Percentiles rank a stretch among this genome's conserved stretches.
Conservation (phyloP, 2,329 filamentous ascomycete species). For the Endothia cerciana region DNA sequence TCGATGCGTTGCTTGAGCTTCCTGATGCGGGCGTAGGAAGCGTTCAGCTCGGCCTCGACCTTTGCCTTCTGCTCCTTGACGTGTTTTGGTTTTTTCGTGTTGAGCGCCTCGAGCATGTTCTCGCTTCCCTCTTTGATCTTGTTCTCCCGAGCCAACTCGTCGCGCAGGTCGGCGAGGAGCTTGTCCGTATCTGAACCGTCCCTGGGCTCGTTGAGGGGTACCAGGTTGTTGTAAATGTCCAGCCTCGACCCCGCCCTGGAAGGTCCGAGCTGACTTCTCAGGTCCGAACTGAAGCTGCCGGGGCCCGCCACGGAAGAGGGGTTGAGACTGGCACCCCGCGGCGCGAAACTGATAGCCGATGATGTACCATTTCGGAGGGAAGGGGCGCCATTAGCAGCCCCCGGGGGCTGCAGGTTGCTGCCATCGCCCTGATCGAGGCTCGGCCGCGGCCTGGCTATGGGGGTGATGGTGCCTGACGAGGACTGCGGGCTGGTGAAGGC, state of each 20-base stretch:
- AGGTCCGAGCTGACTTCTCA: conserved; percentile 72
- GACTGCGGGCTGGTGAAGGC: conserved; percentile 49
- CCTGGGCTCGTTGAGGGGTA: conserved; percentile 67
- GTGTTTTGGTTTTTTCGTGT: conserved; percentile 94
- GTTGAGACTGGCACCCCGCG: conserved; percentile 71
- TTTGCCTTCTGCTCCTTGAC: conserved; percentile 80
- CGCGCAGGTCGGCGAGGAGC: conserved; percentile 74
- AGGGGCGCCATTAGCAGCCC: conserved; percentile 45
- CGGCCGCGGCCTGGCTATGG: conserved; percentile 43
- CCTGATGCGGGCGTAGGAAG: conserved; percentile 76
- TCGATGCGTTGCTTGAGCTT: conserved; percentile 63
- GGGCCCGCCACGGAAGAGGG: conserved; percentile 63
- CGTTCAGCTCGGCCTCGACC: conserved; percentile 86
- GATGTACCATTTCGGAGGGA: conserved; percentile 52
- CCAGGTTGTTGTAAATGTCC: conserved; percentile 51
- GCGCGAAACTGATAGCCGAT: conserved; percentile 64
- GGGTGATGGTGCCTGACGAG: conserved; percentile 42
- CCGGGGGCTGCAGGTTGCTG: conserved; percentile 51
- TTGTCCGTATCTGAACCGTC: conserved; percentile 65
- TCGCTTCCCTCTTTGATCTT: conserved; percentile 98
- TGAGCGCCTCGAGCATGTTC: conserved; percentile 93
- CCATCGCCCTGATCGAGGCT: conserved; percentile 61
- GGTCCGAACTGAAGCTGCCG: conserved; percentile 88
- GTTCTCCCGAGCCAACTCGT: conserved; percentile 89
- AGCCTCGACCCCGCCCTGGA: conserved; percentile 66